Conservation (phyloP, 2,329 filamentous ascomycete genomes). For the Ascochyta lentis region DNA sequence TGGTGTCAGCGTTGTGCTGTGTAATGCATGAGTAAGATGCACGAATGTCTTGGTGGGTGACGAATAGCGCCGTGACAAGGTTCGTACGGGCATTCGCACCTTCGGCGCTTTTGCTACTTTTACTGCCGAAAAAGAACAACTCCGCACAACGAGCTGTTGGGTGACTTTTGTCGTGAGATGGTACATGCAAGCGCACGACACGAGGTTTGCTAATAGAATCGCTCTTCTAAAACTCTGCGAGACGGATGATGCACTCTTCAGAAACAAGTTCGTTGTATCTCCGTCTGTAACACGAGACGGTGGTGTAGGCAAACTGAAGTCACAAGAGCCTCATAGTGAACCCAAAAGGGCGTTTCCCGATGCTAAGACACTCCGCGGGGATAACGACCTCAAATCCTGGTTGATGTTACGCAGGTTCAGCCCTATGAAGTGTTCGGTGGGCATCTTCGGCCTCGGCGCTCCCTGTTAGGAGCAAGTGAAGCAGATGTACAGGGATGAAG, state of each 20-base stretch:
- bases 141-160: not conserved
- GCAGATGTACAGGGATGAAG: conserved; percentile 1
- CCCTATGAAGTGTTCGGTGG: conserved; percentile 8
- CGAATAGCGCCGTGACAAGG: conserved; percentile 4
- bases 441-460: not conserved
- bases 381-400: conserved; percentile 4
- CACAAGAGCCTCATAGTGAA: not conserved
- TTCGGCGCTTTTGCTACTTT: conserved; percentile 1
- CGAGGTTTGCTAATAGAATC: not conserved
- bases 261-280: not conserved
- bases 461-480: not conserved
- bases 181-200: not conserved
- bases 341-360: conserved; percentile 1
- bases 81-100: not conserved
- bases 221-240: not conserved
- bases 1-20: not conserved
- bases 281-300: not conserved
- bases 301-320: not conserved
- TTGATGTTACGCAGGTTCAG: conserved; percentile 10
- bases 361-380: not conserved
- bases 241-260: too few species aligned
- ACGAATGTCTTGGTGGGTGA: not conserved
- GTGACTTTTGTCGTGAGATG: not conserved
- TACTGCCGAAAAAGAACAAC: not conserved
- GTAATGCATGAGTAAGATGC: conserved; percentile 6